Conservation (phyloP, 2,329 filamentous ascomycete genomes). For the Diplodia mutila region DNA sequence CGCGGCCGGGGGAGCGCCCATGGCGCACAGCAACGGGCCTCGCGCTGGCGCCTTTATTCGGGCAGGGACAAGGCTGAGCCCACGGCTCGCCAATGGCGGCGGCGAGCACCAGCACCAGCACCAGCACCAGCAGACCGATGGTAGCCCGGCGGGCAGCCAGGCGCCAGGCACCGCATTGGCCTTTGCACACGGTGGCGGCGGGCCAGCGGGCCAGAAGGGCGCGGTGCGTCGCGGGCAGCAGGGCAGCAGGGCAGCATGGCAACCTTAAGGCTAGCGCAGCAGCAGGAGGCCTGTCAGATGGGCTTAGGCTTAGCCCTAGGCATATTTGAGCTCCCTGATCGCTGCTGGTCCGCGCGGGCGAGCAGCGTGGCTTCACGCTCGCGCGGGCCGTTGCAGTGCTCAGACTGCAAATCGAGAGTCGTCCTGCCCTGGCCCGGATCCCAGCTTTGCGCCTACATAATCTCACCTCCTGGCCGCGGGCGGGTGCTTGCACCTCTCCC, state of each 20-base stretch:
- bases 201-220: neutral
- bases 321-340: slow-evolving; percentile 20
- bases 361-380: slow-evolving; percentile 23
- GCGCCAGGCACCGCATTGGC: slow-evolving; percentile 1
- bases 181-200: slow-evolving; percentile 3
- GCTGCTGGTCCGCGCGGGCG: slow-evolving; percentile 12
- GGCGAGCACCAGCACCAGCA: neutral
- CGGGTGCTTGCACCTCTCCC: slow-evolving; percentile 39
- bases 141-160: neutral
- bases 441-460: slow-evolving; percentile 32
- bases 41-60: neutral
- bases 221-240: neutral
- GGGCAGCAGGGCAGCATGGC: neutral
- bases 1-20: slow-evolving; percentile 1
- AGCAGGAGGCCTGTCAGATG: slow-evolving; percentile 19
- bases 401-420: slow-evolving; percentile 31
- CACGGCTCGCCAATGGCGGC: slow-evolving; percentile 6
- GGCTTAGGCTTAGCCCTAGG: slow-evolving; percentile 15
- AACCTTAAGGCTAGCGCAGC: slow-evolving; percentile 23
- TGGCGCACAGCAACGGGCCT: slow-evolving; percentile 17
- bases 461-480: slow-evolving; percentile 36
- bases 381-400: slow-evolving; percentile 47
- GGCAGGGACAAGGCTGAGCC: slow-evolving; percentile 18
- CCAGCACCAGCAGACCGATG: too few species aligned
- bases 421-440: slow-evolving; percentile 28